Percentiles rank a stretch among this genome's conserved stretches.
Evolutionary conservation across 2,329 filamentous ascomycete species (phyloP).

Genomic region (Fusarium oxysporum): DNA sequence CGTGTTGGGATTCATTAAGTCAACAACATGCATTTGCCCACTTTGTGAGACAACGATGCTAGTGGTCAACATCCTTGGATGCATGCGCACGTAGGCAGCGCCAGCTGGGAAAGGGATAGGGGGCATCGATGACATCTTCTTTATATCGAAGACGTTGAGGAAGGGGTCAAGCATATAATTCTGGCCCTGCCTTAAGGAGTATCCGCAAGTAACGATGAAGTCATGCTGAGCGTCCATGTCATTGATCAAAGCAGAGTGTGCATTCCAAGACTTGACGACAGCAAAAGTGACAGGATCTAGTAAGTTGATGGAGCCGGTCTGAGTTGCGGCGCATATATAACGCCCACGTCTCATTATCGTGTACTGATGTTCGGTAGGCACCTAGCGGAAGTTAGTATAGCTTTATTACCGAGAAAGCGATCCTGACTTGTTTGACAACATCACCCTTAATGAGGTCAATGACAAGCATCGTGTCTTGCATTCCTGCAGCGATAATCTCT

Average conservation of each 20-base stretch:
- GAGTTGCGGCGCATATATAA: slow-evolving; percentile 92
- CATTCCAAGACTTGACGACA: slow-evolving; percentile 88
- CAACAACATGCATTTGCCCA: slow-evolving; percentile 94
- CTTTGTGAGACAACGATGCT: slow-evolving; percentile 92
- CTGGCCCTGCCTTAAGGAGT: slow-evolving; percentile 79
- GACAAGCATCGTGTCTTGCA: slow-evolving; percentile 87
- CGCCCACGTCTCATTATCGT: slow-evolving; percentile 92
- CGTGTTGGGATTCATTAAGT: slow-evolving; percentile 92
- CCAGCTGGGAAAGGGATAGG: slow-evolving; percentile 94
- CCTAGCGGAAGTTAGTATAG: slow-evolving; percentile 57
- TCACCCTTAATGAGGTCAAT: slow-evolving; percentile 77
- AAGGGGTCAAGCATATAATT: slow-evolving; percentile 89
- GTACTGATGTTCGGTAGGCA: slow-evolving; percentile 81
- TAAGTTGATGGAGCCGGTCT: slow-evolving; percentile 84
- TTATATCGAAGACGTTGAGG: slow-evolving; percentile 95
- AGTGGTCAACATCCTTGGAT: slow-evolving; percentile 94
- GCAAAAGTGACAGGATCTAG: slow-evolving; percentile 83
- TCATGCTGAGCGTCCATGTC: slow-evolving; percentile 98
- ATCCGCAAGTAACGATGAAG: slow-evolving; percentile 94
- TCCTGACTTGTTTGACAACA: slow-evolving; percentile 71
- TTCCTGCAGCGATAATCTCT: slow-evolving; percentile 88
- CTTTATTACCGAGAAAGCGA: not conserved
- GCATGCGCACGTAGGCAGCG: slow-evolving; percentile 95
- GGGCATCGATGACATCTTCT: slow-evolving; percentile 86
- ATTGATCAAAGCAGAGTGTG: slow-evolving; percentile 88